These are phyloP conservation scores for Phaffomyces thermotolerans DNA, from an alignment of 805 yeast species.

Conservation along the genomic window DNA sequence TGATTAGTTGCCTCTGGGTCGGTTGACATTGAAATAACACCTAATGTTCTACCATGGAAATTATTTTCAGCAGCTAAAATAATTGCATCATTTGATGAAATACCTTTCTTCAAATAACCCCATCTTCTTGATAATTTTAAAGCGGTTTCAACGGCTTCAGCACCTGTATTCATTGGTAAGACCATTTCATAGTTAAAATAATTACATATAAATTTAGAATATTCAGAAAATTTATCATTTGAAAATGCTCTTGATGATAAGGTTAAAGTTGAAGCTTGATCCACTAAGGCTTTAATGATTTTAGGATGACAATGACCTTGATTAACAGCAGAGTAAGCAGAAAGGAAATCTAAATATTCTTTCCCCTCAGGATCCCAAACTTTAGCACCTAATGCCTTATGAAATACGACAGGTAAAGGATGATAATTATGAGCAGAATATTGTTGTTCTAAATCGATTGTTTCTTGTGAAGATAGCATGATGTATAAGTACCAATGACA, in stretches of 20 bases:
- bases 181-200: slow-evolving; percentile 88
- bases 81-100: slow-evolving; percentile 77
- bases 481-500: neutral
- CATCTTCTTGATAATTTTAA: slow-evolving; percentile 93
- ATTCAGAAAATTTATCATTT: slow-evolving; percentile 78
- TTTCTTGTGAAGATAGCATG: slow-evolving; percentile 46
- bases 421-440: slow-evolving; percentile 97
- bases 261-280: slow-evolving; percentile 81
- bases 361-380: slow-evolving; percentile 99
- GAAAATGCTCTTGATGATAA: slow-evolving; percentile 90
- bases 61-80: slow-evolving; percentile 82
- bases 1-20: slow-evolving; percentile 86
- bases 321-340: slow-evolving; percentile 95
- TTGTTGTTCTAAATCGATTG: slow-evolving; percentile 61
- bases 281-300: slow-evolving; percentile 74
- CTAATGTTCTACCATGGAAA: slow-evolving; percentile 95
- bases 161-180: slow-evolving; percentile 97
- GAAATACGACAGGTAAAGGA: slow-evolving; percentile 91
- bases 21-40: slow-evolving; percentile 92
- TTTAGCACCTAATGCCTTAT: slow-evolving; percentile 80
- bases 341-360: slow-evolving; percentile 84
- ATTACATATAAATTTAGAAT: slow-evolving; percentile 83
- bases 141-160: slow-evolving; percentile 96
- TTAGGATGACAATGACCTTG: slow-evolving; percentile 98
- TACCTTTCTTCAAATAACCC: slow-evolving; percentile 88